Base-by-base conservation (phyloP, 164 flowering plant species). In the Stephania japonica region DNA sequence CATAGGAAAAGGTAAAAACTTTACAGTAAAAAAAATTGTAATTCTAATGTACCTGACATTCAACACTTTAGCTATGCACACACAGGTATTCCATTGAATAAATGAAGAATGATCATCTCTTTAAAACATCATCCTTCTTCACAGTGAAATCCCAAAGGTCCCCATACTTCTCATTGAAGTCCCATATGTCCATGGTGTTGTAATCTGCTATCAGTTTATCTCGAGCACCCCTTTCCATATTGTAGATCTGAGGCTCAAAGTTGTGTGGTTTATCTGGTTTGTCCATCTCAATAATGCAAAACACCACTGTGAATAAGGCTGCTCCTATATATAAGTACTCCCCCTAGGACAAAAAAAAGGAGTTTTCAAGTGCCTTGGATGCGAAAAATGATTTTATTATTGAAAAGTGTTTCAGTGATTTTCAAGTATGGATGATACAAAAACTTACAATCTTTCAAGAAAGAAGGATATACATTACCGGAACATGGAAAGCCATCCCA, bases 91-190 rank as follows among this genome's bases (percentile, higher is more conserved):
- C 59, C 13, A 8, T 6, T 19, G 24, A 23, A 72, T 24, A n/a
- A 32, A 44, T 65, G 41, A 41, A 42, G 8, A 42, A 5, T 49
- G 73, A 23, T 81, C 59, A 85, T 81, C 86, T 83, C 76, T 82
- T 86, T 21, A 64, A 75, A 25, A 87, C 83, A 72, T 88, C 86
- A 61, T 90, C 86, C 23, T 78, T 84, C 71, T 76, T 81, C 42
- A 90, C 76, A 16, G 98, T 94, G 83, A 94, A 94, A 85, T 92
- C 98, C 97, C 98, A 94, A 42, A 94, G 82, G 42, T 92, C 94
- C 2, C 91, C 98, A 79, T 93, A 93, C 81, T 93, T 93, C 79
- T 94, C 98, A 70, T 92, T 94, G 78, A 92, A 94, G 42, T 94
- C 98, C 98, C 98, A 94, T 49, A 91, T 90, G 80, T 85, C 88